phyloP scores from a whole-genome alignment of 2,329 filamentous ascomycete genomes.

The Phyllosticta capitalensis region DNA sequence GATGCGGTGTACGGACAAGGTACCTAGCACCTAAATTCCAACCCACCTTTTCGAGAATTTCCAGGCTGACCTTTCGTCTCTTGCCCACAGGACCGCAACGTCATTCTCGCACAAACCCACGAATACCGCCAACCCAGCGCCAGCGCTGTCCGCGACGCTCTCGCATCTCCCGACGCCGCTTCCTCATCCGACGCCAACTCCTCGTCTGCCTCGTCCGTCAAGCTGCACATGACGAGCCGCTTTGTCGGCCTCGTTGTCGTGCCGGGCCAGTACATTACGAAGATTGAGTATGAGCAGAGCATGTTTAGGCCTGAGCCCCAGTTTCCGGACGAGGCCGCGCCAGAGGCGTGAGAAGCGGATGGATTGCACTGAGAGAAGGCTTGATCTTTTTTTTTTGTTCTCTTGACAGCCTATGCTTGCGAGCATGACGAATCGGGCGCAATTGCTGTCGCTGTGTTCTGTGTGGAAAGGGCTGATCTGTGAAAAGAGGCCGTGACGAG shows the following conservation, averaged over 20 bases:
- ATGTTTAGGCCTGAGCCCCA: constrained; percentile 2
- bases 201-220: constrained; percentile 35
- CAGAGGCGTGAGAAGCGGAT: background rate
- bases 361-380: background rate
- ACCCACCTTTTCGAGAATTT: background rate
- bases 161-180: constrained; percentile 35
- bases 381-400: background rate
- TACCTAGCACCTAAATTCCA: constrained; percentile 29
- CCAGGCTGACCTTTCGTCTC: background rate
- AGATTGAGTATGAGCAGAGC: constrained; percentile 74
- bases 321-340: background rate
- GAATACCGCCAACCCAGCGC: constrained; percentile 70
- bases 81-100: constrained; percentile 62
- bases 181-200: constrained; percentile 17
- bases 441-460: no score
- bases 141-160: constrained; percentile 32
- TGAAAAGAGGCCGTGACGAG: no score
- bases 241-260: constrained; percentile 86
- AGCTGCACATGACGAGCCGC: constrained; percentile 68
- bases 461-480: no score
- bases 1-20: constrained; percentile 91
- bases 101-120: constrained; percentile 76
- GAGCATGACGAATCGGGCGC: background rate
- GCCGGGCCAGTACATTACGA: constrained; percentile 74
- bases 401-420: background rate